Base-by-base conservation (phyloP, 768 basidiomycete genomes). In the Trametes cingulata region DNA sequence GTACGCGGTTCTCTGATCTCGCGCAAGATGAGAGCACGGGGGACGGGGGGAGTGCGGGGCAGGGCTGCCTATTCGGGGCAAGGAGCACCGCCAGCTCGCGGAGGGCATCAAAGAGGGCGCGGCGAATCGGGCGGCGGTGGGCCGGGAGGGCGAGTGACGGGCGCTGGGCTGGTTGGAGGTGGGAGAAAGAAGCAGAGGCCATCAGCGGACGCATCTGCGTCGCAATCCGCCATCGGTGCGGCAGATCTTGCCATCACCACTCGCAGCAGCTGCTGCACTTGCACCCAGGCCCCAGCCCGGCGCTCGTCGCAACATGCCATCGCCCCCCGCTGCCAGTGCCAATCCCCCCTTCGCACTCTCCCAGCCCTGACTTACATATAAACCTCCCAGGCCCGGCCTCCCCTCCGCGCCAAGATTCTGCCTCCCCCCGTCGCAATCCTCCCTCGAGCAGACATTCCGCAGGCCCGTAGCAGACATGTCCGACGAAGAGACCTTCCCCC, bases 401-500 rank as follows among this genome's bases (percentile, higher is more conserved):
- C 22, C 22, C 36, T 25, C n/a, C n/a, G 51, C 47, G 56, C 46
- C 56, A 57, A 57, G 24, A 57, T 25, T 19, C 39, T 33, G 27
- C 29, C 19, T 42, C 25, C 56, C 46, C 56, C 39, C 49, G 49
- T 35, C 19, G 36, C 37, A 12, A 20, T 37, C 49, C n/a, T 40
- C 33, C 43, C 19, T 33, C 14, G 22, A 27, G 43, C 36, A 41
- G 43, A 50, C 39, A 27, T 48, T 22, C 39, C 33, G 25, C 20
- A 56, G 56, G 41, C 56, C 17, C 8, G 15, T 12, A 20, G 56
- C 56, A 57, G 56, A 49, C 56, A 57, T 57, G 56, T 57, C 56
- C 47, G 56, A 49, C 56, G 46, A 57, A 48, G 56, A 49, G 47
- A 29, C 17, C 17, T 57, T 57, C 39, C 56, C 56, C 47, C 46